phyloP scores from a whole-genome alignment of 2,329 filamentous ascomycete species.

The Thelonectria olida region DNA sequence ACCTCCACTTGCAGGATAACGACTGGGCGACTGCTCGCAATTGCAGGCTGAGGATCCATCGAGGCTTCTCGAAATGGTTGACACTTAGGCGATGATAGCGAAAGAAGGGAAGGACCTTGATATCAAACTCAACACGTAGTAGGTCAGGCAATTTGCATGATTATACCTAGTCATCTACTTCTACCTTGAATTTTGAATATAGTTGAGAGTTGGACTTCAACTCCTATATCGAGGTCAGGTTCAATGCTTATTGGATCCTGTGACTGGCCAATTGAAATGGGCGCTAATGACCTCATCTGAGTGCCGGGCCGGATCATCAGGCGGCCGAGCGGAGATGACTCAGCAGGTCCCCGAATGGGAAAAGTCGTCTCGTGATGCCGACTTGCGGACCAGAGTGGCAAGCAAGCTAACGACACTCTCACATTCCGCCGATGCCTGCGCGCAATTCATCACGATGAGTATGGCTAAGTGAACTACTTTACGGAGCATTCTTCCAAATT shows the following conservation, averaged over 20 bases:
- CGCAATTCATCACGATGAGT: conserved; percentile 41
- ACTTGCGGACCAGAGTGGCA: conserved; percentile 41
- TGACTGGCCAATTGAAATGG: conserved; percentile 18
- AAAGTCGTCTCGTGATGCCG: conserved; percentile 42
- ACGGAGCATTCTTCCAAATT: conserved; percentile 26
- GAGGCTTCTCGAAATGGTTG: too few relatives aligned
- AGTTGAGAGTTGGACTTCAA: too few relatives aligned
- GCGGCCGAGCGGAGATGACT: conserved; percentile 33
- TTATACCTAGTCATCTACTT: too few relatives aligned
- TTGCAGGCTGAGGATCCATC: too few relatives aligned
- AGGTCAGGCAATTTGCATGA: too few relatives aligned
- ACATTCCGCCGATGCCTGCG: conserved; percentile 33
- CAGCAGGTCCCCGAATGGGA: conserved; percentile 35
- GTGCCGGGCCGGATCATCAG: conserved; percentile 35
- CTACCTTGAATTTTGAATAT: too few relatives aligned
- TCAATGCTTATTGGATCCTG: not conserved
- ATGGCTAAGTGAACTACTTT: conserved; percentile 33
- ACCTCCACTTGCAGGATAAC: too few relatives aligned
- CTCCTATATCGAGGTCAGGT: too few relatives aligned
- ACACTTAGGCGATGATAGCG: too few relatives aligned
- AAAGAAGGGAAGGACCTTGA: too few relatives aligned
- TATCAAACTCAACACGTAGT: too few relatives aligned
- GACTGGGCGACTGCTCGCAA: too few relatives aligned
- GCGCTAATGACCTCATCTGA: conserved; percentile 5
- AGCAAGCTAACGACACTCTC: conserved; percentile 38